Evolutionary conservation across 139 green algal genomes (phyloP).

Genomic region (Auxenochlorella pyrenoidosa): DNA sequence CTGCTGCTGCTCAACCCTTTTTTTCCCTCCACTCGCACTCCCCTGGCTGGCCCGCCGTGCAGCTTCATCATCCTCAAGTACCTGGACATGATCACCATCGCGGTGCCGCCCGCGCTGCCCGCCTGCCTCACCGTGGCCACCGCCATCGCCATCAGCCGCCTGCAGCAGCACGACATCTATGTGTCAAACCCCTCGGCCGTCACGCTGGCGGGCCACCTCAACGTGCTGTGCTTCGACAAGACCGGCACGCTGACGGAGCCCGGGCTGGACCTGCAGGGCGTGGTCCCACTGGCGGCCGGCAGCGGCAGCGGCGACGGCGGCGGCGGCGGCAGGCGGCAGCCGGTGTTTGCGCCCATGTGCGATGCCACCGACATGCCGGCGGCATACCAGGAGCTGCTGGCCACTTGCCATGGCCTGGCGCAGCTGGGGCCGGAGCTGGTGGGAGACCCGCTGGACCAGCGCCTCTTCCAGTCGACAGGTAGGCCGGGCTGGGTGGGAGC

Average conservation of each 20-base stretch:
- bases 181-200: constrained; percentile 68
- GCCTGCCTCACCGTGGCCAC: constrained; percentile 77
- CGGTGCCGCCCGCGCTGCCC: constrained; percentile 78
- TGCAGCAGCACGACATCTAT: constrained; percentile 64
- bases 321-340: neutral
- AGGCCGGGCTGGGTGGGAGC: neutral
- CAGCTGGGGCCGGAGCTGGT: constrained; percentile 57
- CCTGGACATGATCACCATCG: constrained; percentile 83
- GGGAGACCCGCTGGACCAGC: constrained; percentile 78
- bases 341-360: neutral
- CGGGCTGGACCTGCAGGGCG: constrained; percentile 66
- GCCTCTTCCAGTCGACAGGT: constrained; percentile 64
- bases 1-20: neutral
- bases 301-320: neutral
- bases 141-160: constrained; percentile 65
- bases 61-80: constrained; percentile 54
- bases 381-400: constrained; percentile 59
- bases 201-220: constrained; percentile 67
- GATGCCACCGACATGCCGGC: neutral
- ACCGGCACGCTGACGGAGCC: constrained; percentile 78
- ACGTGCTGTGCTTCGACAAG: constrained; percentile 81
- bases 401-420: constrained; percentile 74
- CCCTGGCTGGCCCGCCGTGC: neutral
- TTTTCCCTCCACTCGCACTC: neutral
- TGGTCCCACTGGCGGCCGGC: constrained; percentile 48